Evolutionary conservation across 2,329 filamentous ascomycete species (phyloP).

Genomic region (Clarireedia monteithiana): DNA sequence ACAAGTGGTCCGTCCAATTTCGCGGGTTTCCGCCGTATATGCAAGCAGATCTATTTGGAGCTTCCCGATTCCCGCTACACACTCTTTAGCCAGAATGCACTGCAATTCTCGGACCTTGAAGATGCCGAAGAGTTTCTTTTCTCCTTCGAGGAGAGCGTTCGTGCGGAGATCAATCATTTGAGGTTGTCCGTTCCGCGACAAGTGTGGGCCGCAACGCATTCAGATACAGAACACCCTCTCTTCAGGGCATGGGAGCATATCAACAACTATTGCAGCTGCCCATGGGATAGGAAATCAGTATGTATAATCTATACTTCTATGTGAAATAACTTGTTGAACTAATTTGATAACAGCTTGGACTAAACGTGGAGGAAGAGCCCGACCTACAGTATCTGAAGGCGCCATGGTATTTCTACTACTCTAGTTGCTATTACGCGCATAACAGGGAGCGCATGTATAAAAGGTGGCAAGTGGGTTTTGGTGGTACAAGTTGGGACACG

Average conservation of each 20-base stretch:
- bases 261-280: constrained; percentile 19
- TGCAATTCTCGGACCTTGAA: constrained; percentile 17
- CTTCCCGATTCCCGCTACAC: constrained; percentile 1
- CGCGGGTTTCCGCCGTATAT: constrained; percentile 10
- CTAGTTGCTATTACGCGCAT: constrained; percentile 14
- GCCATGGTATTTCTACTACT: constrained; percentile 18
- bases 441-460: constrained; percentile 14
- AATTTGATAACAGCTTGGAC: background rate
- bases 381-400: background rate
- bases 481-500: constrained; percentile 15
- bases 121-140: constrained; percentile 16
- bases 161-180: constrained; percentile 16
- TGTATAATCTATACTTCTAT: background rate
- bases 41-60: constrained; percentile 17
- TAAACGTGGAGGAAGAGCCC: background rate
- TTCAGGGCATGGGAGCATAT: constrained; percentile 10
- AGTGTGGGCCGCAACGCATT: background rate
- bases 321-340: background rate
- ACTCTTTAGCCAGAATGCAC: constrained; percentile 15
- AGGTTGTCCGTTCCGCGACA: constrained; percentile 10
- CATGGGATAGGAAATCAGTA: constrained; percentile 17
- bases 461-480: constrained; percentile 15
- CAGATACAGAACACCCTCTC: background rate
- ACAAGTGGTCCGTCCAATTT: background rate
- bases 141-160: constrained; percentile 9